These are phyloP conservation scores for Fraxinus dipetala DNA, from an alignment of 305 asterid species.

Conservation along the genomic window DNA sequence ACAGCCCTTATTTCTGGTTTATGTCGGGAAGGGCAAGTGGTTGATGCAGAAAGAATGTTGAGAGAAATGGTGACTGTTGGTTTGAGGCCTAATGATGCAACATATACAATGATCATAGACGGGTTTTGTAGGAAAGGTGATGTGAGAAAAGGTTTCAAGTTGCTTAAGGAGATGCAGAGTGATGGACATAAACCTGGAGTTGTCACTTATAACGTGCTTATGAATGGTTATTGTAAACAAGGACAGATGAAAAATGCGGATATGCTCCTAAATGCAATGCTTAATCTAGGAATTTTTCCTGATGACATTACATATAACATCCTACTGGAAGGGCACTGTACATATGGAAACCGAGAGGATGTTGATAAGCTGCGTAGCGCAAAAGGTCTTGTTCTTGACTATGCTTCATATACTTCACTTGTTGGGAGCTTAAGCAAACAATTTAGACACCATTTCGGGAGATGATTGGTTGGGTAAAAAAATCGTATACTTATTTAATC, in stretches of 20 bases:
- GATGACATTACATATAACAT: slow-evolving; percentile 84
- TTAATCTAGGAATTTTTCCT: slow-evolving; percentile 61
- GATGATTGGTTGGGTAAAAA: slow-evolving; percentile 14
- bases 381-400: slow-evolving; percentile 75
- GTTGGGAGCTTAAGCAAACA: slow-evolving; percentile 49
- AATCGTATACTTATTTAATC: background rate
- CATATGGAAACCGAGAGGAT: slow-evolving; percentile 43
- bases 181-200: slow-evolving; percentile 42
- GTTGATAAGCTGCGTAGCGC: slow-evolving; percentile 48
- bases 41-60: slow-evolving; percentile 57
- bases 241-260: slow-evolving; percentile 87
- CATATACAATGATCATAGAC: slow-evolving; percentile 65
- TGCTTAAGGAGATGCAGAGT: slow-evolving; percentile 64
- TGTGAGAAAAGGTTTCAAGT: slow-evolving; percentile 45
- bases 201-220: slow-evolving; percentile 61
- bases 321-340: slow-evolving; percentile 72
- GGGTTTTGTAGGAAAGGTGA: slow-evolving; percentile 74
- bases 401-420: slow-evolving; percentile 66
- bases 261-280: slow-evolving; percentile 76
- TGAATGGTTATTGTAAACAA: slow-evolving; percentile 74
- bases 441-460: slow-evolving; percentile 28
- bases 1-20: slow-evolving; percentile 71
- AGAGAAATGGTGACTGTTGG: slow-evolving; percentile 57
- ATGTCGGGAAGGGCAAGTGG: slow-evolving; percentile 48
- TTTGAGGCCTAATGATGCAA: slow-evolving; percentile 53